These are phyloP conservation scores for Pichia sp. DNA, from an alignment of 1,139 yeast genomes.

Conservation along the genomic window DNA sequence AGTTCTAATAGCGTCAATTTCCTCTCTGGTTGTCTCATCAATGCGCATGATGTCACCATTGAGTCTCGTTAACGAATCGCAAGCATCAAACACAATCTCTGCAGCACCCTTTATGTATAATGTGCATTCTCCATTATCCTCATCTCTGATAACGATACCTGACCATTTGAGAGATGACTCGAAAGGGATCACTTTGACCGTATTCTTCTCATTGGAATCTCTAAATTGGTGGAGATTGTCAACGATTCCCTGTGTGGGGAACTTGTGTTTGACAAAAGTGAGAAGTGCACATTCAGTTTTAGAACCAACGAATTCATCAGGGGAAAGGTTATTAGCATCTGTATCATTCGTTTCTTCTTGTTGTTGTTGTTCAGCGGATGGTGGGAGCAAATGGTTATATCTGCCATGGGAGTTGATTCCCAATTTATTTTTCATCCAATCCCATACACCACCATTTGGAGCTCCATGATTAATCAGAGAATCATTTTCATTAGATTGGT, in stretches of 20 bases:
- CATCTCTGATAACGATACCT: slow-evolving; percentile 54
- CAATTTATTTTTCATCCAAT: not conserved
- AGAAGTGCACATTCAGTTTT: slow-evolving; percentile 92
- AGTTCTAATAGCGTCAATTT: slow-evolving; percentile 42
- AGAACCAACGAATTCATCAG: slow-evolving; percentile 59
- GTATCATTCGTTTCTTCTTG: too few relatives aligned
- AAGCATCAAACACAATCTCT: slow-evolving; percentile 66
- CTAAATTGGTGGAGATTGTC: slow-evolving; percentile 36
- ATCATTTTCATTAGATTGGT: slow-evolving; percentile 16
- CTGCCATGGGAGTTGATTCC: too few relatives aligned
- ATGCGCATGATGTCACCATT: slow-evolving; percentile 29
- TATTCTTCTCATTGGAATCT: slow-evolving; percentile 29
- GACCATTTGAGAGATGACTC: slow-evolving; percentile 94
- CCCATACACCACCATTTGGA: slow-evolving; percentile 4
- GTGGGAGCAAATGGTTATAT: slow-evolving; percentile 3
- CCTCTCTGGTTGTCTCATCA: slow-evolving; percentile 13
- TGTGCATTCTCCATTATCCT: slow-evolving; percentile 43
- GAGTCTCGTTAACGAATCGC: slow-evolving; percentile 35
- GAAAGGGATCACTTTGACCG: slow-evolving; percentile 77
- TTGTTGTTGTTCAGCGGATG: not conserved
- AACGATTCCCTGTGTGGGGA: slow-evolving; percentile 36
- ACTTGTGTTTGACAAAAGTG: slow-evolving; percentile 52
- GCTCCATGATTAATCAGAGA: not conserved
- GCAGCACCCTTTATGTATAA: slow-evolving; percentile 90
- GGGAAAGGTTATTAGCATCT: not conserved